phyloP scores from a whole-genome alignment of 2,329 filamentous ascomycete genomes.

The Cryoendolithus antarcticus region DNA sequence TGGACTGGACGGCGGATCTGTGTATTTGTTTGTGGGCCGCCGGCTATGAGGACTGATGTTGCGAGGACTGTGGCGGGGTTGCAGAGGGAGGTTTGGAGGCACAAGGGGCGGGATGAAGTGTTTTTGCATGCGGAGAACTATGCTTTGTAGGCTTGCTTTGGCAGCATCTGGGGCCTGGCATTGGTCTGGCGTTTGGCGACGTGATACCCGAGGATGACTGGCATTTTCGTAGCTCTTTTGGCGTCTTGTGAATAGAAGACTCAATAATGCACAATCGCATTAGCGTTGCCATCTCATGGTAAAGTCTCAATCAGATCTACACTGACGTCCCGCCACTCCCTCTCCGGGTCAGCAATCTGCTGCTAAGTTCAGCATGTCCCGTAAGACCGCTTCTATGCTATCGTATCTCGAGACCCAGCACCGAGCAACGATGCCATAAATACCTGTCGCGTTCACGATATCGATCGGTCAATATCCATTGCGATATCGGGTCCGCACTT shows the following conservation, averaged over 20 bases:
- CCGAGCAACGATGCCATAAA: background rate
- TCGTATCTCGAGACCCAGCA: constrained; percentile 2
- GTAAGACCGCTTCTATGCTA: too few relatives aligned
- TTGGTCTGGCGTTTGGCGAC: too few relatives aligned
- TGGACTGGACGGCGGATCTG: constrained; percentile 70
- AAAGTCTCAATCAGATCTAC: too few relatives aligned
- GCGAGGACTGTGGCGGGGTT: constrained; percentile 71
- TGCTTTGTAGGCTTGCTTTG: constrained; percentile 49
- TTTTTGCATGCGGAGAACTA: constrained; percentile 95
- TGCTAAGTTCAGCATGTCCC: too few relatives aligned
- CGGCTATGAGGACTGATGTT: constrained; percentile 76
- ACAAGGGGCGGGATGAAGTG: constrained; percentile 71
- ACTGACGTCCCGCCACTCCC: too few relatives aligned
- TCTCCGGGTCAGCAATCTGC: too few relatives aligned
- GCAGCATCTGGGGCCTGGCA: background rate
- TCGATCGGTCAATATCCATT: background rate
- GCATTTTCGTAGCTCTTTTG: too few relatives aligned
- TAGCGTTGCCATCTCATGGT: too few relatives aligned
- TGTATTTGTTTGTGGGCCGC: constrained; percentile 86
- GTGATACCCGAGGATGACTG: too few relatives aligned
- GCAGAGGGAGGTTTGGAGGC: constrained; percentile 67
- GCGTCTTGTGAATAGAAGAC: too few relatives aligned
- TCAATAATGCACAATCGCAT: too few relatives aligned
- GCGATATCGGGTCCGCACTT: background rate
- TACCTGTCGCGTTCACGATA: background rate